These are phyloP conservation scores for Colletotrichum tofieldiae DNA, from an alignment of 2,329 filamentous ascomycete genomes.

Conservation along the genomic window DNA sequence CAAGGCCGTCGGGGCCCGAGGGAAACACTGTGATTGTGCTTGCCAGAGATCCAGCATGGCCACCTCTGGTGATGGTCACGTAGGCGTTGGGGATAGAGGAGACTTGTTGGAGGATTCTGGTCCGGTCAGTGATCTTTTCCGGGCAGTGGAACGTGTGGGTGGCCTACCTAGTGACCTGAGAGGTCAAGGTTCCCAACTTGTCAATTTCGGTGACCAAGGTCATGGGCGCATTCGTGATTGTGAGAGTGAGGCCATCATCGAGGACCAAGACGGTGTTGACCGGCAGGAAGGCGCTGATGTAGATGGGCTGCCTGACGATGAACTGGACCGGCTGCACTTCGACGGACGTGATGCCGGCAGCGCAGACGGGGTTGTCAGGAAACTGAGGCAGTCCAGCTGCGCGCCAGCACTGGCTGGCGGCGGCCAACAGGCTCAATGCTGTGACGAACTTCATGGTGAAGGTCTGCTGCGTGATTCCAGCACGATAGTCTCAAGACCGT, in stretches of 20 bases:
- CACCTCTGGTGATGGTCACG: conserved; percentile 35
- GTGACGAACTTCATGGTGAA: conserved; percentile 32
- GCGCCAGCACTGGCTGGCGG: conserved; percentile 35
- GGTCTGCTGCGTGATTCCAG: conserved; percentile 28
- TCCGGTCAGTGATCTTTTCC: neutral
- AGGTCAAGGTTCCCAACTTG: conserved; percentile 36
- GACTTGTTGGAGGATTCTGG: conserved; percentile 21
- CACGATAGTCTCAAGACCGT: conserved; percentile 31
- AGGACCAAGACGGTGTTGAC: conserved; percentile 37
- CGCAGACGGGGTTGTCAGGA: conserved; percentile 36
- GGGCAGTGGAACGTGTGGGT: neutral
- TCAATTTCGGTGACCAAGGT: conserved; percentile 38
- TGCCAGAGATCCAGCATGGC: conserved; percentile 28
- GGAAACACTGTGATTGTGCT: conserved; percentile 37
- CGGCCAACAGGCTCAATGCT: conserved; percentile 25
- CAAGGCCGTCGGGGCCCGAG: conserved; percentile 25
- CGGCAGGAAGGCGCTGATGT: conserved; percentile 40
- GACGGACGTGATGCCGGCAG: conserved; percentile 40
- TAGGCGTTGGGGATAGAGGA: conserved; percentile 34
- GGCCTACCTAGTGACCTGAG: conserved; percentile 30
- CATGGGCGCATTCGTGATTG: conserved; percentile 38
- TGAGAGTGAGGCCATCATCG: conserved; percentile 37
- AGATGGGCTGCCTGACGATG: conserved; percentile 38
- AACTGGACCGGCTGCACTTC: conserved; percentile 41
- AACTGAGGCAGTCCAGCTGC: conserved; percentile 36